Conservation (phyloP, 192 early-diverging fungal genomes). For the Coemansia sp. region DNA sequence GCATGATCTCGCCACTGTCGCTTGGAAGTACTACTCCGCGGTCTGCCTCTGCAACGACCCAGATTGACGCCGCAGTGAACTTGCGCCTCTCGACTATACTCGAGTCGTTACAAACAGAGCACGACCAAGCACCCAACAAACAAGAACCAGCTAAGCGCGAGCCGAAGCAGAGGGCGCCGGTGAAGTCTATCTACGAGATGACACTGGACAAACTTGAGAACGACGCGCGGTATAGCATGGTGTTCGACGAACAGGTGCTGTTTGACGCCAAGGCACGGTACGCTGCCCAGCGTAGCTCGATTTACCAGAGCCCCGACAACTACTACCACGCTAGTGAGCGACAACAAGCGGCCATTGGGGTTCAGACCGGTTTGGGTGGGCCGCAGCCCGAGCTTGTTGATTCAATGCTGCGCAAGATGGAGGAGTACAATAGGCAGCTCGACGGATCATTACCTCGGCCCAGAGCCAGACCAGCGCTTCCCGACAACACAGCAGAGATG, state of each 20-base stretch:
- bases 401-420: slow-evolving; percentile 23
- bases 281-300: slow-evolving; percentile 50
- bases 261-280: slow-evolving; percentile 54
- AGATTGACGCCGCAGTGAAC: background rate
- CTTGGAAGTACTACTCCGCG: slow-evolving; percentile 18
- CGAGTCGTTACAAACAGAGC: slow-evolving; percentile 27
- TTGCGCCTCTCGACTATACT: slow-evolving; percentile 48
- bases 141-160: background rate
- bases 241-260: slow-evolving; percentile 46
- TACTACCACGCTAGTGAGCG: slow-evolving; percentile 11
- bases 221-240: slow-evolving; percentile 40
- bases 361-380: slow-evolving; percentile 22
- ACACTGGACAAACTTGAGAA: slow-evolving; percentile 56
- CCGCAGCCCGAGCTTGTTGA: slow-evolving; percentile 14
- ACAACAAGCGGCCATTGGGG: background rate
- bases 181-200: slow-evolving; percentile 46
- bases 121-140: background rate
- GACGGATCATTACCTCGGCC: background rate
- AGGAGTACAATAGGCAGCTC: slow-evolving; percentile 17
- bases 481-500: background rate
- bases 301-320: slow-evolving; percentile 47
- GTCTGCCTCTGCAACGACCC: background rate
- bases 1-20: slow-evolving; percentile 40
- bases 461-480: background rate
- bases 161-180: slow-evolving; percentile 12